phyloP scores from a whole-genome alignment of 805 yeast genomes.

The Kluyveromyces siamensis region DNA sequence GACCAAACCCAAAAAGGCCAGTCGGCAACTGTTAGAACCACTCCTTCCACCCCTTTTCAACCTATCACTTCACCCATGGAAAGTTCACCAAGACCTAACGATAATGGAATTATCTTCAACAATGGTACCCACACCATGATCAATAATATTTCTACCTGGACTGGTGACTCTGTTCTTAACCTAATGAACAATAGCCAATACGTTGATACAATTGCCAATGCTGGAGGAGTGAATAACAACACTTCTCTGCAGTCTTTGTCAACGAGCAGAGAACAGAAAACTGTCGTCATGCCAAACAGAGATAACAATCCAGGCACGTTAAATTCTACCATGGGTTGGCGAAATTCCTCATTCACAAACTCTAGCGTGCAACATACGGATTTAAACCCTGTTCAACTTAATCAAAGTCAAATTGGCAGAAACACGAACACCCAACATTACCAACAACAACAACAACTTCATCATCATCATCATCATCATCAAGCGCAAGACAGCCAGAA shows the following conservation, averaged over 20 bases:
- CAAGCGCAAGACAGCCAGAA: not conserved
- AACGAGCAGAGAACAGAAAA: not conserved
- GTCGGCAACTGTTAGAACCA: not conserved
- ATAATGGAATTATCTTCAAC: conserved; percentile 18
- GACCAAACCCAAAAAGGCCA: conserved; percentile 3
- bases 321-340: not conserved
- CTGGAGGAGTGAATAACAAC: not conserved
- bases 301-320: conserved; percentile 3
- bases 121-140: conserved; percentile 50
- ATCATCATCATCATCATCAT: no score
- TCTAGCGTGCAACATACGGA: conserved; percentile 5
- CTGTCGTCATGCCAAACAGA: conserved; percentile 1
- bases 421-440: conserved; percentile 5
- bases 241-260: conserved; percentile 1
- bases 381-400: conserved; percentile 3
- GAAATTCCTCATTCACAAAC: conserved; percentile 3
- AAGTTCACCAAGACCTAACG: not conserved
- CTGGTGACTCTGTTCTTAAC: conserved; percentile 26
- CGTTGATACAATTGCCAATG: not conserved
- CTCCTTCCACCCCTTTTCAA: not conserved
- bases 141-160: conserved; percentile 53
- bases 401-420: not conserved
- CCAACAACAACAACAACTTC: conserved; percentile 7
- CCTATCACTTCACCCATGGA: not conserved
- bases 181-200: conserved; percentile 7